A percentile compares a stretch with the other conserved stretches of the same genome.
Conservation (phyloP, 1,139 yeast species). For the Candida tetrigidarum region DNA sequence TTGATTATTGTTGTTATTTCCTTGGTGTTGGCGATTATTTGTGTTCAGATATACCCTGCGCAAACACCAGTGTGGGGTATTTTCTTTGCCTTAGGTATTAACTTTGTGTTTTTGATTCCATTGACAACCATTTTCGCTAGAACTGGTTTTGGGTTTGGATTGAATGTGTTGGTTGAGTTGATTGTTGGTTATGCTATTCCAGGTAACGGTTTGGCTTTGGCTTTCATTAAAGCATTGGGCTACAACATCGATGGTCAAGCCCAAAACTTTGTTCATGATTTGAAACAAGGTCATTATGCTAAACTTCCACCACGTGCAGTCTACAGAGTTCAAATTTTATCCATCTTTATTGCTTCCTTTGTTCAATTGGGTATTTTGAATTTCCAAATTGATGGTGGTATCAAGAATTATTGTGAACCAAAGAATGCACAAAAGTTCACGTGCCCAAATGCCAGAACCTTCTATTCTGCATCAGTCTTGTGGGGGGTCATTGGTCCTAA, state of each 20-base stretch:
- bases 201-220: slow-evolving; percentile 62
- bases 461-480: slow-evolving; percentile 57
- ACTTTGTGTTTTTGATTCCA: slow-evolving; percentile 59
- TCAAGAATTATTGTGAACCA: slow-evolving; percentile 48
- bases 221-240: slow-evolving; percentile 61
- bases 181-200: slow-evolving; percentile 66
- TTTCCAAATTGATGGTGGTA: slow-evolving; percentile 53
- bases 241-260: slow-evolving; percentile 64
- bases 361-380: slow-evolving; percentile 56
- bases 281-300: slow-evolving; percentile 65
- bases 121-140: slow-evolving; percentile 49
- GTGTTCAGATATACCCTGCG: slow-evolving; percentile 50
- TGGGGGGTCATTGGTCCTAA: slow-evolving; percentile 77
- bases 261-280: slow-evolving; percentile 53
- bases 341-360: slow-evolving; percentile 45
- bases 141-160: slow-evolving; percentile 54
- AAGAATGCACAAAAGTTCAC: slow-evolving; percentile 47
- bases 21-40: slow-evolving; percentile 51
- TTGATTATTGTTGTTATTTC: slow-evolving; percentile 50
- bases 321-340: slow-evolving; percentile 60
- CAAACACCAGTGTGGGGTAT: slow-evolving; percentile 62
- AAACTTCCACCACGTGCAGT: slow-evolving; percentile 66
- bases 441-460: slow-evolving; percentile 53
- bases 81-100: slow-evolving; percentile 59
- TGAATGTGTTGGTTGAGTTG: slow-evolving; percentile 62